Evolutionary conservation across 192 early-diverging fungal genomes (phyloP), one percentile per base, ranked within the genome.

Genomic region (Dimargaris xerosporica): DNA sequence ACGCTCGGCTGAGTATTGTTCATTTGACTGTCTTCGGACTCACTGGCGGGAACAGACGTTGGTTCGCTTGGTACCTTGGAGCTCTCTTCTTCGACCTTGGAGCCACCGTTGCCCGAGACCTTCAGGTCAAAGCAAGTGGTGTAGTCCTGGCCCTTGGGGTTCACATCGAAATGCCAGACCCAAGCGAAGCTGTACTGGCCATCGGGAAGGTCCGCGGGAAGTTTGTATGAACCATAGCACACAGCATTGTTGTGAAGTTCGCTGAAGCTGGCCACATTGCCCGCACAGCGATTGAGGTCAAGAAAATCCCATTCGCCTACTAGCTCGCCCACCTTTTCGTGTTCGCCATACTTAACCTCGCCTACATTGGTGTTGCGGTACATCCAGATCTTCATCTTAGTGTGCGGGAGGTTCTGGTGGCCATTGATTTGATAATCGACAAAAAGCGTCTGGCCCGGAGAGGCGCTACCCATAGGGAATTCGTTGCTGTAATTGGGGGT

Each of bases 151-250:
- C 80, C 82, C 16, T 75, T 72, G 6, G 75, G 75, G 66, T 84
- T 84, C 41, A 66, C 53, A 66, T 81, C 73, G 64, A 81, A 84
- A 58, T 75, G 67, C 82, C 82, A 84, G 73, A 78, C 78, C 78
- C 76, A 81, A 12, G 77, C 76, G 55, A 81, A 70, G 44, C 75
- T 75, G 61, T 77, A 78, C 5, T 56, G 62, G 12, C 80, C 80
- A 5, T 75, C 73, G 2, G 61, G 67, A 47, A 80, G 66, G 4
- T 69, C 69, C 11, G 58, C 62, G 9, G 82, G 82, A 44, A 84
- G 74, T 0, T 64, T 74, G 70, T 79, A 74, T 13, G 61, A 44
- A 21, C 78, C 80, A 45, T 71, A 64, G 64, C 82, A 84, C n/a
- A 62, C 63, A 12, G 73, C 64, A 63, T 80, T 81, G 1, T 75